Conservation (phyloP, 495 filamentous ascomycete species). For the Neurospora hispaniola region DNA sequence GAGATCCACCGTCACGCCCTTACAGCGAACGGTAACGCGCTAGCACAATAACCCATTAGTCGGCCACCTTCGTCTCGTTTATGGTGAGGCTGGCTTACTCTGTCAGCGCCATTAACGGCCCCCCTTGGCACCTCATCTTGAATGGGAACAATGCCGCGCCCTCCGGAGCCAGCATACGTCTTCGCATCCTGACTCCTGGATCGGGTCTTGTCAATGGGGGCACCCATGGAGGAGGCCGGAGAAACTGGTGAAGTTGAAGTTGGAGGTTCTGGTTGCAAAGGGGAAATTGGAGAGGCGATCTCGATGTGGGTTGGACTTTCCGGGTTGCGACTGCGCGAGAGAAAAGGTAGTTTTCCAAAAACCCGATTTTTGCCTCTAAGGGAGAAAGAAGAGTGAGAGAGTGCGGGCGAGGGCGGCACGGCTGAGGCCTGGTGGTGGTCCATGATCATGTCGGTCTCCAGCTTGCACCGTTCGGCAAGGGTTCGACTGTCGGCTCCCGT, state of each 20-base stretch:
- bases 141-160: slow-evolving; percentile 38
- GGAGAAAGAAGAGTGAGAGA: slow-evolving; percentile 6
- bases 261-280: slow-evolving; percentile 3
- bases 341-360: slow-evolving; percentile 29
- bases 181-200: slow-evolving; percentile 15
- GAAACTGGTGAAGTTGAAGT: slow-evolving; percentile 11
- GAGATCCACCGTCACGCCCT: slow-evolving; percentile 48
- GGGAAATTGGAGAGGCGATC: slow-evolving; percentile 6
- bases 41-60: slow-evolving; percentile 13
- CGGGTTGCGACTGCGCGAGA: slow-evolving; percentile 24
- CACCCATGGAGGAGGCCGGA: slow-evolving; percentile 12
- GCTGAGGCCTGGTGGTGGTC: slow-evolving; percentile 24
- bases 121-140: slow-evolving; percentile 71
- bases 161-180: slow-evolving; percentile 8
- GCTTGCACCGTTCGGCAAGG: slow-evolving; percentile 32
- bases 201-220: slow-evolving; percentile 10
- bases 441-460: slow-evolving; percentile 25
- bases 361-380: slow-evolving; percentile 24
- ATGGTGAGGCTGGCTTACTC: slow-evolving; percentile 36
- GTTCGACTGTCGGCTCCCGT: slow-evolving; percentile 30
- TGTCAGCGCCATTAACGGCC: slow-evolving; percentile 72
- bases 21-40: slow-evolving; percentile 58
- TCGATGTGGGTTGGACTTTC: slow-evolving; percentile 9
- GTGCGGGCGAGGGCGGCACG: slow-evolving; percentile 10
- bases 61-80: slow-evolving; percentile 5